A percentile compares a stretch with the other conserved stretches of the same genome.
Evolutionary conservation across 2,329 filamentous ascomycete genomes (phyloP).

Genomic region (Graphilbum fragrans): DNA sequence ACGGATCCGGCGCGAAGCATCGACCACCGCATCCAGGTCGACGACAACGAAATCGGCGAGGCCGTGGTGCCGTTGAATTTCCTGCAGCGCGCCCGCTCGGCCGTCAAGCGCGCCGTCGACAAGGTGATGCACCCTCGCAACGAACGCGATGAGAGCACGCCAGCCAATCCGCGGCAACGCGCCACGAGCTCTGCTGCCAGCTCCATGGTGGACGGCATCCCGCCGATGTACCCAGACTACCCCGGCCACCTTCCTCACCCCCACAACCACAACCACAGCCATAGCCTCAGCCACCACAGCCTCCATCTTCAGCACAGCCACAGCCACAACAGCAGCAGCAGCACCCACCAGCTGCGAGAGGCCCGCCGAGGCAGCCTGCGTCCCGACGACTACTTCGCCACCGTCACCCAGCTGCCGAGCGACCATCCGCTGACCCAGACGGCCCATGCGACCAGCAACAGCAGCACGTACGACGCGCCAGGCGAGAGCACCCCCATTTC

Average conservation of each 20-base stretch:
- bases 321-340: conserved; percentile 22
- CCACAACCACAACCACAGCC: conserved; percentile 5
- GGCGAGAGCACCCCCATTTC: conserved; percentile 13
- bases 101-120: conserved; percentile 54
- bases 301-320: conserved; percentile 20
- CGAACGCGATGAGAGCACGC: conserved; percentile 39
- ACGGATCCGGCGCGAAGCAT: conserved; percentile 73
- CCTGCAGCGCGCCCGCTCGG: conserved; percentile 72
- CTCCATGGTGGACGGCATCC: conserved; percentile 46
- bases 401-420: conserved; percentile 28
- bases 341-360: conserved; percentile 22
- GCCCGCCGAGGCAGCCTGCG: conserved; percentile 40
- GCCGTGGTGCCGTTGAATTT: conserved; percentile 86
- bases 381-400: conserved; percentile 41
- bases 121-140: conserved; percentile 51
- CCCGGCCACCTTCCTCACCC: background rate
- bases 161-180: conserved; percentile 34
- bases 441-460: too few relatives aligned
- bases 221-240: conserved; percentile 28
- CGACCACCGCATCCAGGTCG: conserved; percentile 82
- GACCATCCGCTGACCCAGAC: conserved; percentile 70
- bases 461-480: conserved; percentile 45
- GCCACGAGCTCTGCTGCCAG: conserved; percentile 53
- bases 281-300: conserved; percentile 23
- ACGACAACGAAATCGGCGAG: conserved; percentile 76